Evolutionary conservation across 2,329 filamentous ascomycete genomes (phyloP).

Genomic region (Aspergillus neotritici): DNA sequence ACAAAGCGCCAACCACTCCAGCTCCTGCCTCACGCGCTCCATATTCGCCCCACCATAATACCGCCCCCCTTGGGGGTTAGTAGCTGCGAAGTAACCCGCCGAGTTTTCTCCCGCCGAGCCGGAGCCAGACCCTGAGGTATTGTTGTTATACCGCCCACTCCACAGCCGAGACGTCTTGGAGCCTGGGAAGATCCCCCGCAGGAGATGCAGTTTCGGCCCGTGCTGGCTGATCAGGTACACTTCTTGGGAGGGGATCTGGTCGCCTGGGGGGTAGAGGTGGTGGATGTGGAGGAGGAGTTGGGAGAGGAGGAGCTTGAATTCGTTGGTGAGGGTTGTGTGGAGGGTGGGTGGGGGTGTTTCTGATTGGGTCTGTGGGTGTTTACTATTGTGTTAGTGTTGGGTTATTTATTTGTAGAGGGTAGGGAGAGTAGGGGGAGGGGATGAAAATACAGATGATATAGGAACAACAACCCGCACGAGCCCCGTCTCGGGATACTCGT

Average conservation of each 20-base stretch:
- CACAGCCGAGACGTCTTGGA: conserved; percentile 22
- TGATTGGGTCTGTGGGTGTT: conserved; percentile 15
- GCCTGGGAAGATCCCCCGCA: conserved; percentile 25
- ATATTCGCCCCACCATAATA: conserved; percentile 16
- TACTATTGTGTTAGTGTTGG: neutral
- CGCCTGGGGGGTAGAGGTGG: conserved; percentile 12
- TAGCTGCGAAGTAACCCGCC: neutral
- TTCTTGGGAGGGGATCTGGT: conserved; percentile 28
- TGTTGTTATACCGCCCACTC: conserved; percentile 4
- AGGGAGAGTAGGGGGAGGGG: neutral
- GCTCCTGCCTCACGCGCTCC: conserved; percentile 12
- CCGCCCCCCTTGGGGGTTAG: neutral
- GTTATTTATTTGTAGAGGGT: neutral
- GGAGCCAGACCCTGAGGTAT: neutral
- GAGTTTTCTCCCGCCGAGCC: conserved; percentile 13
- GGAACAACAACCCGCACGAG: conserved; percentile 13
- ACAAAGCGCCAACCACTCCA: conserved; percentile 12
- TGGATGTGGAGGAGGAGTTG: conserved; percentile 20
- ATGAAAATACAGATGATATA: conserved; percentile 16
- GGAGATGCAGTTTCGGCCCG: conserved; percentile 23
- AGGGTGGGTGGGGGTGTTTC: conserved; percentile 1
- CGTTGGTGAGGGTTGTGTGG: conserved; percentile 12
- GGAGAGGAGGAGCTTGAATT: conserved; percentile 24
- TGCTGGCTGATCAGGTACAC: conserved; percentile 24
- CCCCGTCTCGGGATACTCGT: conserved; percentile 9